Base-by-base conservation (phyloP, 1,139 yeast species). In the Lodderomyces beijingensis region DNA sequence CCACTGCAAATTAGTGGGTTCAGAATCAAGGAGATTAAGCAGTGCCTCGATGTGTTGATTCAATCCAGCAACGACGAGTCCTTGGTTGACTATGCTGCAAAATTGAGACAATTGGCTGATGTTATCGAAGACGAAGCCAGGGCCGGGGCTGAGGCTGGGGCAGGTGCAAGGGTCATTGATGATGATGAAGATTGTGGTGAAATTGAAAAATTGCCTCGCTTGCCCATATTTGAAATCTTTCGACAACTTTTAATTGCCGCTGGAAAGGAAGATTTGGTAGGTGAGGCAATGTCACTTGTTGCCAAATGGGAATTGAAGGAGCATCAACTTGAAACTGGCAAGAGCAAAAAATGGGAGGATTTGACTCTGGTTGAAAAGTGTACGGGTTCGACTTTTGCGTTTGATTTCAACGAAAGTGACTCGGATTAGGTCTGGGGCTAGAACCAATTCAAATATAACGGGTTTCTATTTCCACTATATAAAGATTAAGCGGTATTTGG, bases 1-100 rank as follows among this genome's bases (percentile, higher is more conserved):
- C 65, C 70, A 5, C 71, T 71, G 27, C 96, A 88, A 53, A 68
- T 87, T 9, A 79, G 89, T 36, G 96, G 96, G 6, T 87, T 88
- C 55, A 74, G 76, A 38, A 70, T 79, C 6, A 64, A 62, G 28
- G 71, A 71, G 32, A 72, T 80, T 13, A 63, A 62, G 25, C 40
- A 45, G 4, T 61, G 72, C 2, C 49, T 74, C 16, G 56, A 55
- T 19, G 26, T 27, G 24, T 27, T 44, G 15, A 30, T 36, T 3
- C 33, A 31, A 16, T 37, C 33, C 10, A 32, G 27, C 20, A 35
- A 37, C 3, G 27, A 35, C 16, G 43, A 35, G 5, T 49, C 39
- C 8, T 41, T 48, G 7, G 33, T 30, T 5, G 43, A 41, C 10
- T 59, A 54, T 36, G 38, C 49, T 13, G 40, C 43, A 5, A 41